Base-by-base conservation (phyloP, 2,329 filamentous ascomycete species). In the Fusarium coffeatum region DNA sequence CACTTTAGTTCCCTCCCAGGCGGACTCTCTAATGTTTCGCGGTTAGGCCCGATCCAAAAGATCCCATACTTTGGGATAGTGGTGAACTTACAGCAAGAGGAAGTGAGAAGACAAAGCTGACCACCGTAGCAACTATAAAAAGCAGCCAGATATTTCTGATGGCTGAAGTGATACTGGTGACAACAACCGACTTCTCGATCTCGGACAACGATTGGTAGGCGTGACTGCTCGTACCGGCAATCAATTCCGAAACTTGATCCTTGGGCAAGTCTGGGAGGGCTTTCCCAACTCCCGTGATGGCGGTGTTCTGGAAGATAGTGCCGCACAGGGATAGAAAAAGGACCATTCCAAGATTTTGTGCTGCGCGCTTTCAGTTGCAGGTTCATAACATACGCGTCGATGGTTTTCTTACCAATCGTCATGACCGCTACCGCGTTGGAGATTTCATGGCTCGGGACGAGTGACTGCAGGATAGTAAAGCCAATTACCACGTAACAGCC, bases 321-420 rank as follows among this genome's bases (percentile, higher is more conserved):
- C 58, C 58, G 7, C 58, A 27, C 1, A 60, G 15, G 3, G 53
- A 43, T 0, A 60, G 42, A 12, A 58, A 58, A 0, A 60, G 43
- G 1, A 58, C 58, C 58, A 60, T 60, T 2, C 58, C 58, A 7
- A 60, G n/a, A 10, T 60, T 45, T 15, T 60, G 58, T 5, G 34
- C 58, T 60, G 9, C 3, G 0, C 0, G 4, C 8, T 25, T 18
- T 34, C 28, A 28, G 28, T 28, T 7, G 1, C 12, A 28, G 28
- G 11, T 7, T 28, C 28, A 7, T 13, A 28, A 13, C 11, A 28
- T 13, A 7, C 6, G 12, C 1, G 2, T 13, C 1, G 28, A 28
- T 28, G 12, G 12, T 1, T 3, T 7, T 28, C 28, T 48, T 32
- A n/a, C 57, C 37, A 8, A 60, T 58, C 0, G 53, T 58, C 57